Evolutionary conservation across 768 basidiomycete species (phyloP), one percentile per base, ranked within the genome.

Genomic region (Mycena galopus): DNA sequence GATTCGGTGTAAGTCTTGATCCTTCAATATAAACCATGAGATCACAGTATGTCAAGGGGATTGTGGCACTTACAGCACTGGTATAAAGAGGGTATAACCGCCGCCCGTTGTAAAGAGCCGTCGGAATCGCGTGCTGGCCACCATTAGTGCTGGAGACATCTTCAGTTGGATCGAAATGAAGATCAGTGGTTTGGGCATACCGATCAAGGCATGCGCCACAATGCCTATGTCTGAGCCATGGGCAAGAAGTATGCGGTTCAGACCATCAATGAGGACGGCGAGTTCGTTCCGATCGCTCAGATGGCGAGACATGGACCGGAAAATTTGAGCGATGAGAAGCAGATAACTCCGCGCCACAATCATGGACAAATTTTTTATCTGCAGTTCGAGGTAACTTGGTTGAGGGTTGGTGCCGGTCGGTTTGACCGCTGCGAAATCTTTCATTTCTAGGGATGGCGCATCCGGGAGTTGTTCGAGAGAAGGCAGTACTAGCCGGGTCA

Each of bases 201-300:
- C 92, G 32, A 94, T 90, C 78, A 94, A 82, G 9, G 90, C 86
- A 71, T 94, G 93, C 42, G 88, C 86, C n/a, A 95, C 89, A 63
- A 94, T 89, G n/a, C 91, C 92, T 55, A 92, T 88, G 75, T 94
- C 94, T 75, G 91, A 87, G 4, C 92, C 91, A 80, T 94, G 93
- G 3, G 81, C 82, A 33, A 93, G 81, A 21, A 95, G 81, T 51
- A 93, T 91, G 7, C 88, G 87, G 79, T 93, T 94, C 23, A 94
- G 77, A 4, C 93, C 92, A 78, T 94, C 93, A 23, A 94, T 81
- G 14, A 93, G 84, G 27, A 90, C 76, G 0, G 88, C 88, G 19
- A 95, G 83, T 75, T 95, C 94, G 57, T 86, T 86, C 16, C 91
- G 86, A 72, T 93, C 92, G 73, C 87, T 93, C 65, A 92, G 82